These are phyloP conservation scores for Thelephora ganbajun DNA, from an alignment of 768 basidiomycete genomes.

Conservation along the genomic window DNA sequence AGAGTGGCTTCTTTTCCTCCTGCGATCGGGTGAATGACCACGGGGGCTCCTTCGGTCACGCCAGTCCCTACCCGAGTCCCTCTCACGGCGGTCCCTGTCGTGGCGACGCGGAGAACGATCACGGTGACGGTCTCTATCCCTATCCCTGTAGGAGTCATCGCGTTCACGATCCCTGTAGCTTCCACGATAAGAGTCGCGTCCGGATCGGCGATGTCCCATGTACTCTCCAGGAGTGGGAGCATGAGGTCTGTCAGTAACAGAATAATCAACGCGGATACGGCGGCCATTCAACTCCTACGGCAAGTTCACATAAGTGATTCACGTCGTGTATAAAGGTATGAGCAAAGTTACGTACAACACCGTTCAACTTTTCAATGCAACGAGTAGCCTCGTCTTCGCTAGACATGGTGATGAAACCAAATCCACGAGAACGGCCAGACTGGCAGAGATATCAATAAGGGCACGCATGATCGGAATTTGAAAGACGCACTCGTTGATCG, in stretches of 20 bases:
- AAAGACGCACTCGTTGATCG: conserved; percentile 72
- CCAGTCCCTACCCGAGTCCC: background rate
- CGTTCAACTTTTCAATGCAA: conserved; percentile 86
- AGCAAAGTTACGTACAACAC: conserved; percentile 46
- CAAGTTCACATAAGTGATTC: conserved; percentile 3
- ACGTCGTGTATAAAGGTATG: background rate
- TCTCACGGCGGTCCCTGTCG: background rate
- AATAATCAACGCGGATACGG: conserved; percentile 93
- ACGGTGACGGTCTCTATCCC: conserved; percentile 30
- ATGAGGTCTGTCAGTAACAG: conserved; percentile 87
- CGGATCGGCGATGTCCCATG: conserved; percentile 70
- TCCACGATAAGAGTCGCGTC: conserved; percentile 25
- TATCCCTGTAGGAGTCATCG: conserved; percentile 27
- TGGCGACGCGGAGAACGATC: conserved; percentile 13
- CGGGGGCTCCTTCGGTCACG: background rate
- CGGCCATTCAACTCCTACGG: conserved; percentile 84
- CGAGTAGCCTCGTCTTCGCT: conserved; percentile 75
- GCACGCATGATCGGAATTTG: background rate
- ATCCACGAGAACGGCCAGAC: conserved; percentile 95
- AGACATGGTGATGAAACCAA: conserved; percentile 94
- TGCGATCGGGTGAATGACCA: background rate
- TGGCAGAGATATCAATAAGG: conserved; percentile 16
- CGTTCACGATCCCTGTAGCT: conserved; percentile 18
- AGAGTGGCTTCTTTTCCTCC: background rate
- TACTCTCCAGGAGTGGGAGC: conserved; percentile 96